Evolutionary conservation across 2,329 filamentous ascomycete species (phyloP), one percentile per base, ranked within the genome.

Genomic region (Tricladium varicosporioides): DNA sequence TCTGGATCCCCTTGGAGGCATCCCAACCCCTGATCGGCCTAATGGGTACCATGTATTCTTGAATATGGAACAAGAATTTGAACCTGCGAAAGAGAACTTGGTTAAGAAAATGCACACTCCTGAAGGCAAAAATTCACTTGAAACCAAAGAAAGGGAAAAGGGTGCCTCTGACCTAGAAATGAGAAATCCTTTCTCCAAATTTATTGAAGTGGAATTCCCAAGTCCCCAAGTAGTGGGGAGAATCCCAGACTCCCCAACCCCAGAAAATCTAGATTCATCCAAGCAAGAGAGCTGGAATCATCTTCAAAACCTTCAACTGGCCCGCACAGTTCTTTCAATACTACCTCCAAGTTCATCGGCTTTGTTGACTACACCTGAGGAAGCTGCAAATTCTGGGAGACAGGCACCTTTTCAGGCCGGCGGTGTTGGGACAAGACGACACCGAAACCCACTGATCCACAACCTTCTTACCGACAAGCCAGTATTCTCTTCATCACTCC

Each of bases 401-500:
- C 79, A 65, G 44, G 53, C 58, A 13, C 60, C 66, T 27, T 65
- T 69, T 13, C 67, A 65, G 51, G 63, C 67, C 16, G 60, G 63
- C 19, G 65, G 66, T 50, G 77, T 84, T 57, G 77, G 77, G 56
- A 84, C 81, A 53, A 78, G 81, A 71, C 75, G 80, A 72, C 81
- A 84, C 56, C 58, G 66, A 53, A 99, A 99, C 66, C 92, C 92
- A 0, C 78, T 99, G 1, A 94, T 99, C 47, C 92, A 99, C 73
- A 97, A 97, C 67, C 83, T 99, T 1, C 81, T 99, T 9, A 99
- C 94, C 1, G 94, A 99, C 74, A 95, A 96, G 68, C 93, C 94
- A 0, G 83, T 92, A 13, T 88, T 92, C 63, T 97, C 94, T 1
- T 94, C 94, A 1, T 99, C 94, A 0, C 78, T 99, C 0, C 94